These are phyloP conservation scores for Trichoderma guizhouense DNA, from an alignment of 2,329 filamentous ascomycete genomes.

Conservation along the genomic window DNA sequence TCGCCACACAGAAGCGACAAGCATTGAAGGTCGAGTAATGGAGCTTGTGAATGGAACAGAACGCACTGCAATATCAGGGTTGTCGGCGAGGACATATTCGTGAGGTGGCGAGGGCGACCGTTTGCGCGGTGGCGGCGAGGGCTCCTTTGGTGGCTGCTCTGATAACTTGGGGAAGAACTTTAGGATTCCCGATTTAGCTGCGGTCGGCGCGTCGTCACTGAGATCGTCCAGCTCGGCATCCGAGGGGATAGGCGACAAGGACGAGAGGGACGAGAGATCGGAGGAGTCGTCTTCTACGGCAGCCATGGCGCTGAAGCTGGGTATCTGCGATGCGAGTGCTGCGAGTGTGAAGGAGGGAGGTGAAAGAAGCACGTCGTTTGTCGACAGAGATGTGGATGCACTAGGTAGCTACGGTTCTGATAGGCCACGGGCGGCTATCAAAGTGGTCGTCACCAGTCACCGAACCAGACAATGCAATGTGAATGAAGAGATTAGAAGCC, in stretches of 20 bases:
- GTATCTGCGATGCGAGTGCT: slow-evolving; percentile 20
- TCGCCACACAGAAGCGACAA: not conserved
- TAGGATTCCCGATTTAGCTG: slow-evolving; percentile 58
- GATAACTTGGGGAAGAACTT: slow-evolving; percentile 64
- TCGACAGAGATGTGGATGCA: slow-evolving; percentile 32
- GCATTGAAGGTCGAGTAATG: not conserved
- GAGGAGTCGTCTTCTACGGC: slow-evolving; percentile 58
- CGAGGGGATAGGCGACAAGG: slow-evolving; percentile 43
- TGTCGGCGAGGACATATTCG: slow-evolving; percentile 85
- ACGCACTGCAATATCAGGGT: slow-evolving; percentile 88
- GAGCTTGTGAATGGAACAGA: slow-evolving; percentile 7
- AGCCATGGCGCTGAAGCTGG: slow-evolving; percentile 45
- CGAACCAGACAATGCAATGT: slow-evolving; percentile 10
- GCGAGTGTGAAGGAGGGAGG: slow-evolving; percentile 27
- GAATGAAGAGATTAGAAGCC: not conserved
- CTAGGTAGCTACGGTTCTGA: slow-evolving; percentile 28
- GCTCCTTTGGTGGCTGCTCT: slow-evolving; percentile 51
- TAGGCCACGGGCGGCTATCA: slow-evolving; percentile 29
- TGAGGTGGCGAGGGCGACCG: slow-evolving; percentile 84
- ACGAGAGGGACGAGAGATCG: slow-evolving; percentile 58
- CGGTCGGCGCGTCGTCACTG: slow-evolving; percentile 33
- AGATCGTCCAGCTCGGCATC: slow-evolving; percentile 50
- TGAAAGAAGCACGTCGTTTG: slow-evolving; percentile 29
- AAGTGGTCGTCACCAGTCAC: slow-evolving; percentile 22
- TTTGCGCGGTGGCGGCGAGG: slow-evolving; percentile 68